Evolutionary conservation across 2,329 filamentous ascomycete genomes (phyloP).

Genomic region (Aspergillus transmontanensis): DNA sequence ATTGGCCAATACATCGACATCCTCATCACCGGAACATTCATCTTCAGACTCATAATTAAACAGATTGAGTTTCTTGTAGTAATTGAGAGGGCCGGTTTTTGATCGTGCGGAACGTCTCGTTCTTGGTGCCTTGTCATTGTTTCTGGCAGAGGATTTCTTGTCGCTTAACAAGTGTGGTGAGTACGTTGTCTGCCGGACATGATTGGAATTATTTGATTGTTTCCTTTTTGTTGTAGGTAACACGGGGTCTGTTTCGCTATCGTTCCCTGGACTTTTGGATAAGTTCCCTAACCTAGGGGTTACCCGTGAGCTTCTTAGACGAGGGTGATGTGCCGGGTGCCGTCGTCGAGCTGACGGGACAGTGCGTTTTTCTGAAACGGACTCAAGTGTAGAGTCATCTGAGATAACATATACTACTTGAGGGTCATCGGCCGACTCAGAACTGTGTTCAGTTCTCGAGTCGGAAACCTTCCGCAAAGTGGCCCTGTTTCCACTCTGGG

Average conservation of each 20-base stretch:
- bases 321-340: background rate
- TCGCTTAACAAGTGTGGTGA: background rate
- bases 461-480: background rate
- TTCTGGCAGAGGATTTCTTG: constrained; percentile 3
- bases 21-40: background rate
- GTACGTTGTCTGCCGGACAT: background rate
- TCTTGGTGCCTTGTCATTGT: background rate
- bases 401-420: background rate
- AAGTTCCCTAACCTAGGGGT: background rate
- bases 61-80: constrained; percentile 29
- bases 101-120: constrained; percentile 32
- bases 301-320: background rate
- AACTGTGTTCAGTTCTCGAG: background rate
- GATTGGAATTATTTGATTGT: background rate
- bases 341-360: background rate
- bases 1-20: background rate
- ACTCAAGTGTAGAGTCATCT: background rate
- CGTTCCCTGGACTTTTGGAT: background rate
- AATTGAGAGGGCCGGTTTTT: constrained; percentile 32
- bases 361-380: background rate
- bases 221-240: constrained; percentile 3
- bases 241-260: background rate
- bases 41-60: constrained; percentile 18
- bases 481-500: background rate
- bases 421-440: background rate